Evolutionary conservation across 164 flowering plant species (phyloP), one percentile per base, ranked within the genome.

Genomic region (Tetracentron sinense): DNA sequence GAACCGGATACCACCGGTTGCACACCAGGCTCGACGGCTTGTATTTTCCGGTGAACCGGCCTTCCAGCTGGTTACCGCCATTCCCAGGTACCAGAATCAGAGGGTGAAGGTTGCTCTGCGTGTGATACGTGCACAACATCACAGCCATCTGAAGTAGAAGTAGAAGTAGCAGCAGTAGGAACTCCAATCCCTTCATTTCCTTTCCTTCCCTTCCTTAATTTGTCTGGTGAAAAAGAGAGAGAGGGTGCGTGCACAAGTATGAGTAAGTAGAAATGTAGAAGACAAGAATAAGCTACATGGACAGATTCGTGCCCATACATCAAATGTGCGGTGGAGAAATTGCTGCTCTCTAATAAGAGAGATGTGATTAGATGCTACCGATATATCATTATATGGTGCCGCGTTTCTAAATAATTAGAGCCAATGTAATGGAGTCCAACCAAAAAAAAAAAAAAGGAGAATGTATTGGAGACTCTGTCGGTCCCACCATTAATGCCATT

Each of bases 1-100:
- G 7, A 8, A 61, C 20, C 25, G 84, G 83, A 48, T 76, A 64
- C 77, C 75, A 75, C 21, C 78, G 71, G 57, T 54, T 71, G 81
- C 98, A 92, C 21, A 80, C 4, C 17, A 75, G 58, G 70, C 79
- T 81, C n/a, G 85, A 53, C 16, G 93, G 78, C 69, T 79, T 82
- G 82, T 86, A 92, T 19, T 60, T 69, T 3, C 56, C 46, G 26
- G 84, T 87, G 10, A 89, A 65, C 71, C 91, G 66, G 0, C 81
- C 96, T 63, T 92, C 98, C 10, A 92, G 74, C 65, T 90, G 98
- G 79, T 88, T 92, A 21, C 96, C 98, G 0, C 98, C 98, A 38
- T 21, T 80, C 0, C 98, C 96, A 0, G 98, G 98, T 0, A 92
- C 82, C 47, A 92, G 65, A 52, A 92, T 73, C 58, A 92, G 22